Base-by-base conservation (phyloP, 179 eudicot genomes). In the Camellia oleifera region DNA sequence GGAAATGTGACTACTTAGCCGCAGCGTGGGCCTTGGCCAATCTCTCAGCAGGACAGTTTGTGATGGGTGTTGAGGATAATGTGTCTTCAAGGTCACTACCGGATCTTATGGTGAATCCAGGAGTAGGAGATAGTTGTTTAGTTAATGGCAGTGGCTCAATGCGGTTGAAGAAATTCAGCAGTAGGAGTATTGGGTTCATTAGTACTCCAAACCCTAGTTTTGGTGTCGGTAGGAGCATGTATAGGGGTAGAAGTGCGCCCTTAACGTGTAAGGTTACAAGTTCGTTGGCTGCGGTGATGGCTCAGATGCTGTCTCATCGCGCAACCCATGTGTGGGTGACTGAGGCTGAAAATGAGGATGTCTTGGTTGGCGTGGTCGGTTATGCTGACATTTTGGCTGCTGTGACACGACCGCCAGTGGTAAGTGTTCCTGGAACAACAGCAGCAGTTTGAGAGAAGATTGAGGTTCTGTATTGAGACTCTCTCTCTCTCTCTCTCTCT, bases 251-350 rank as follows among this genome's bases (percentile, higher is more conserved):
- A 80, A 94, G 96, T 66, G 90, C 95, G 0, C 97, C 98, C 2
- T 84, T 96, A 85, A 96, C 98, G 0, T 96, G 99, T 84, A 91
- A 84, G 79, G 88, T 73, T 8, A 91, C 92, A 2, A 96, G 96
- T 78, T 96, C 99, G 0, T 61, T 96, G 77, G 98, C 99, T 1
- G 99, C 99, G 0, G 99, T 96, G 9, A 96, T 96, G 99, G 99
- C 99, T 46, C 99, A 96, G 87, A 91, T 96, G 96, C 85, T 96
- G n/a, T 96, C 99, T 18, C 99, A 96, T 75, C 83, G 99, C 65
- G 96, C 96, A 0, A 92, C 93, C 3, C 99, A 94, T 78, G 92
- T 96, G 7, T 96, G 99, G 99, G 99, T 96, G 56, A 96, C 98
- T 2, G 94, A 92, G 76, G 91, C 88, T 17, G 95, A 94, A 62